Conservation (phyloP, 2,329 filamentous ascomycete species). For the Talaromyces albobiverticillius region DNA sequence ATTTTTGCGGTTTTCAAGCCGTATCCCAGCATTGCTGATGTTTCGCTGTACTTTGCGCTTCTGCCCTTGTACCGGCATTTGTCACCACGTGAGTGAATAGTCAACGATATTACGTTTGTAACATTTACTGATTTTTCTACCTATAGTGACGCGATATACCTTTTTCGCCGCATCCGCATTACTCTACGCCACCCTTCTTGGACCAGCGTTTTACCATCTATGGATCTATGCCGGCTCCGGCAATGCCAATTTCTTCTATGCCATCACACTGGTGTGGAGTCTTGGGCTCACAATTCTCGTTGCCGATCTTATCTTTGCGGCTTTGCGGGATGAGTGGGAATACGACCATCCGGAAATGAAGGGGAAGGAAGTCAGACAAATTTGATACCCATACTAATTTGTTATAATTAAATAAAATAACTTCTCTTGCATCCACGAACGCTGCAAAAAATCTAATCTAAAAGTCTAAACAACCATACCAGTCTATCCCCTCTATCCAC, state of each 20-base stretch:
- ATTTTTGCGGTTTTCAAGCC: conserved; percentile 96
- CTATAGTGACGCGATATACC: conserved; percentile 82
- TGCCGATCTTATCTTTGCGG: conserved; percentile 82
- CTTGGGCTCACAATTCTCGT: conserved; percentile 82
- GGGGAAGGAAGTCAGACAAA: conserved; percentile 82
- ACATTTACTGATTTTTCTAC: neutral
- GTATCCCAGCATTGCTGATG: conserved; percentile 89
- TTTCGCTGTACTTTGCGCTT: conserved; percentile 78
- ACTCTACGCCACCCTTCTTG: conserved; percentile 82
- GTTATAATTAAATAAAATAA: no score
- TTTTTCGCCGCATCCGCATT: conserved; percentile 82
- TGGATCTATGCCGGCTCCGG: conserved; percentile 98
- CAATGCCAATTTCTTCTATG: conserved; percentile 99
- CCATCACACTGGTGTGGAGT: conserved; percentile 98
- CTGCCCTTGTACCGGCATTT: conserved; percentile 86
- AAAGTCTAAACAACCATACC: neutral
- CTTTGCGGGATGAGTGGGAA: conserved; percentile 91
- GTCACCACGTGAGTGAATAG: conserved; percentile 64
- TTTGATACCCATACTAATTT: conserved; percentile 49
- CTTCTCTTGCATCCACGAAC: no score
- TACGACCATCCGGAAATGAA: conserved; percentile 84
- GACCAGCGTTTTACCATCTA: conserved; percentile 91
- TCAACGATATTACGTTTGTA: neutral
- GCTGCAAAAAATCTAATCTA: no score
- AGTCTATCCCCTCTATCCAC: neutral